Base-by-base conservation (phyloP, 2,329 filamentous ascomycete species). In the Erysiphe pulchra region DNA sequence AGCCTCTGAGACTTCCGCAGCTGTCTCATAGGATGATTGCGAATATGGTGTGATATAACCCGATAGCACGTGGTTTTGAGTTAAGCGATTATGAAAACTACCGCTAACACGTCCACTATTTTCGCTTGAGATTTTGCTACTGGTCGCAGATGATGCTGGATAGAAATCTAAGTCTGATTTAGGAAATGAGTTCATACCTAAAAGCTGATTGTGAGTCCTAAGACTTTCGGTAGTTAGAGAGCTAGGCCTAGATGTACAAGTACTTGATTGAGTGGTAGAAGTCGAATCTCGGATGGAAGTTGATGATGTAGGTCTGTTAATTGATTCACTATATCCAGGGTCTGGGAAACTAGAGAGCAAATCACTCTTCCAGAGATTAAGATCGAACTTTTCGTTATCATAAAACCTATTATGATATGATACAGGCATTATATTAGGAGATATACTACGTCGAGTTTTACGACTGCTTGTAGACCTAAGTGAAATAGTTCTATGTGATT, bases 11-110 rank as follows among this genome's bases (percentile, higher is more conserved):
- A 78, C 67, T 51, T 75, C 73, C 3, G 66, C 65, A 32, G 65
- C 68, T n/a, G 58, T 60, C 14, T 76, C 73, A 42, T 76, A 65
- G 0, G 74, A 78, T 0, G 64, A 62, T 47, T 71, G 61, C 1
- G 74, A 78, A 52, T 77, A 77, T 4, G 74, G 74, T 0, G 74
- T 77, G 50, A 69, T 69, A 50, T 71, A 66, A 6, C 68, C 64
- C 6, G 70, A 69, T 36, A 69, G 61, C 44, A 67, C 65, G 51
- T 65, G 70, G 39, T 65, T 64, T 46, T 67, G 69, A 50, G 68
- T 63, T 12, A 64, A 65, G 47, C 74, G 71, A 6, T 68, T 68
- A 50, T 70, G 67, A 12, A 64, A 49, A 72, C 69, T 37, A 67
- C 9, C 31, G 20, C 17, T 37, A 32, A 32, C 2, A 17, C 16